Percentiles rank a stretch among this genome's conserved stretches.
phyloP scores from a whole-genome alignment of 176 grass and related monocot species.

The Carex myosuroides region DNA sequence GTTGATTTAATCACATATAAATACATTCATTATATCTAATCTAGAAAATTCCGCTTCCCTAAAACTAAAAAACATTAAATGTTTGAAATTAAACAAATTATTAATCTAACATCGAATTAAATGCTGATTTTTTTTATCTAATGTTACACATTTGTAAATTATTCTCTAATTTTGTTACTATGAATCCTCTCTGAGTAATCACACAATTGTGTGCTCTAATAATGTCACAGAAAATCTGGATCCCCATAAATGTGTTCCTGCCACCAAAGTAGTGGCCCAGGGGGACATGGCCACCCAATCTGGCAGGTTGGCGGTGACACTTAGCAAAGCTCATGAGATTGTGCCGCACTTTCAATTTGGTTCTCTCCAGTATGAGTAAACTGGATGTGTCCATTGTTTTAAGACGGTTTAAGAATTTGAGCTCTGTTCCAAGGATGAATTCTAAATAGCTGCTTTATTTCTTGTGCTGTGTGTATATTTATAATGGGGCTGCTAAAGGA shows the following conservation, averaged over 20 bases:
- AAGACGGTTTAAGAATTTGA: not conserved
- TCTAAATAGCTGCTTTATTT: not conserved
- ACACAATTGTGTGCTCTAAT: not conserved
- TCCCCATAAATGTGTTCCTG: not conserved
- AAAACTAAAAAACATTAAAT: too few relatives aligned
- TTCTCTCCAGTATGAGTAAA: not conserved
- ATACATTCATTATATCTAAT: too few relatives aligned
- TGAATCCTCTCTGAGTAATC: not conserved
- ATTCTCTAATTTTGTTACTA: too few relatives aligned
- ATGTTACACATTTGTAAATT: too few relatives aligned
- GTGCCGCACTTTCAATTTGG: not conserved
- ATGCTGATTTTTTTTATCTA: too few relatives aligned
- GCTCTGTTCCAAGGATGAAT: not conserved
- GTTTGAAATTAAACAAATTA: too few relatives aligned
- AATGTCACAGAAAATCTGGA: not conserved
- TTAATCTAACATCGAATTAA: too few relatives aligned
- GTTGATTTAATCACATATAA: too few relatives aligned
- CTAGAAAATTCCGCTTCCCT: too few relatives aligned
- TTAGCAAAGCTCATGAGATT: constrained; percentile 3
- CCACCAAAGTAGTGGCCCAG: constrained; percentile 5
- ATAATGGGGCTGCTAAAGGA: too few relatives aligned
- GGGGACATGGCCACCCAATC: not conserved
- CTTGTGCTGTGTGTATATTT: too few relatives aligned
- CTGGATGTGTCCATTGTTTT: not conserved
- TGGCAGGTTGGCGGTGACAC: constrained; percentile 22